Evolutionary conservation across 345 rosid species (phyloP), one percentile per base, ranked within the genome.

Genomic region (Stellera chamaejasme): DNA sequence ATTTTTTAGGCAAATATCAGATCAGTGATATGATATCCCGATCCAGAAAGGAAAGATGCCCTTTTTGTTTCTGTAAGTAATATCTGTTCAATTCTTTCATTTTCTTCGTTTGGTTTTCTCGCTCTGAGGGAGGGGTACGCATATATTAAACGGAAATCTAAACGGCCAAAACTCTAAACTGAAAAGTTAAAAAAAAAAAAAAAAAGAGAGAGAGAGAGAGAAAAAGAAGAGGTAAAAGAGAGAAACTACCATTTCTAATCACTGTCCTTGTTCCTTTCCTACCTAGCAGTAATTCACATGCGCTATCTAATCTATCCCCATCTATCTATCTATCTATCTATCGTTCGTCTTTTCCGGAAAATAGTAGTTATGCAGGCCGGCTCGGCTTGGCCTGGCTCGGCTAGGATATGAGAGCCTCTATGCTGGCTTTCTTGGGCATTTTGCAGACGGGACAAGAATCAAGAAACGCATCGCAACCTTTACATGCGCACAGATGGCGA

Each of bases 401-500:
- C 78, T 77, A 77, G 70, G 27, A 66, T 66, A 72, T 52, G 56
- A 86, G 62, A 27, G 87, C 97, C 75, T 84, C 97, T 13, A 89
- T 77, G 54, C 69, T 76, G 6, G 82, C 87, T 51, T 86, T 87
- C 89, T 84, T 92, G 2, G 67, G 75, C 13, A 79, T 65, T 64
- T 32, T 72, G 66, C 98, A 92, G 26, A 86, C 70, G 4, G 96
- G 98, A 56, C 98, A 92, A 43, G 68, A 61, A 66, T 68, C 80
- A 48, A 86, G 79, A 50, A 75, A 63, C 8, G 62, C 68, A 27
- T 77, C 89, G 44, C 98, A 92, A 4, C 54, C 63, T 32, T 65
- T 70, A 68, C 98, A 92, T 27, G 91, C 68, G 70, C 91, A 84
- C 25, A 92, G 84, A 70, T 92, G 98, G 69, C 96, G 81, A 65